Percentiles rank a stretch among this genome's conserved stretches.
phyloP scores from a whole-genome alignment of 345 rosid genomes.

The Euphorbia lathyris region DNA sequence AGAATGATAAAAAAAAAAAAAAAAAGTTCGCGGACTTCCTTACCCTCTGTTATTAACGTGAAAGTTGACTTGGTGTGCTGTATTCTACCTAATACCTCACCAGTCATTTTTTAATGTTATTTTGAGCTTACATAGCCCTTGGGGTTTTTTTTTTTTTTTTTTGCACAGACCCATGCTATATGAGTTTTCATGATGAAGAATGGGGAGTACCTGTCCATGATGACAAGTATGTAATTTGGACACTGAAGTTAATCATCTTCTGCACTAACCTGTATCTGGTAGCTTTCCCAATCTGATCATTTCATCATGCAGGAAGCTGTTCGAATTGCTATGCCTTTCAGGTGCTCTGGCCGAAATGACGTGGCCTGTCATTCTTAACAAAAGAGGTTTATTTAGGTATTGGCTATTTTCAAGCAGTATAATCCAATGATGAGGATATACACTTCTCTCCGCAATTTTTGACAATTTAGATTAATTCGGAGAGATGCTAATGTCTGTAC shows the following conservation, averaged over 20 bases:
- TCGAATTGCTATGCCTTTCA: conserved; percentile 61
- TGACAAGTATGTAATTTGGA: conserved; percentile 47
- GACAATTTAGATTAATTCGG: neutral
- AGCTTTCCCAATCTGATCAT: conserved; percentile 11
- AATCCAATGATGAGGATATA: neutral
- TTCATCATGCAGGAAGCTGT: conserved; percentile 52
- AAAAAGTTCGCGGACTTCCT: neutral
- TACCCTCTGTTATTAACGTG: neutral
- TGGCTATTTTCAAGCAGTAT: neutral
- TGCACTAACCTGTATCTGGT: neutral
- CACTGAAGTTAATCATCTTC: neutral
- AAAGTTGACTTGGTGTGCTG: neutral
- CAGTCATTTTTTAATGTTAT: neutral
- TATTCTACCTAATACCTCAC: neutral
- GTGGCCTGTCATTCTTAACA: conserved; percentile 62
- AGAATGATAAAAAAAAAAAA: neutral
- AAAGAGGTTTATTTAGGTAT: conserved; percentile 60
- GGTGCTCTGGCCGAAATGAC: conserved; percentile 56
- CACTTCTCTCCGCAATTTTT: neutral
- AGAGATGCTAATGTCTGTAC: conserved; percentile 12
- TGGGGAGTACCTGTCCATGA: conserved; percentile 58
- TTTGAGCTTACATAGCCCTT: neutral
- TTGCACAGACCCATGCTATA: conserved; percentile 16
- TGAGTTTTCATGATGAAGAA: conserved; percentile 21
- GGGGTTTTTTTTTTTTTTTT: neutral